These are phyloP conservation scores for Scolecobasidium constrictum DNA, from an alignment of 2,329 filamentous ascomycete genomes.

Conservation along the genomic window DNA sequence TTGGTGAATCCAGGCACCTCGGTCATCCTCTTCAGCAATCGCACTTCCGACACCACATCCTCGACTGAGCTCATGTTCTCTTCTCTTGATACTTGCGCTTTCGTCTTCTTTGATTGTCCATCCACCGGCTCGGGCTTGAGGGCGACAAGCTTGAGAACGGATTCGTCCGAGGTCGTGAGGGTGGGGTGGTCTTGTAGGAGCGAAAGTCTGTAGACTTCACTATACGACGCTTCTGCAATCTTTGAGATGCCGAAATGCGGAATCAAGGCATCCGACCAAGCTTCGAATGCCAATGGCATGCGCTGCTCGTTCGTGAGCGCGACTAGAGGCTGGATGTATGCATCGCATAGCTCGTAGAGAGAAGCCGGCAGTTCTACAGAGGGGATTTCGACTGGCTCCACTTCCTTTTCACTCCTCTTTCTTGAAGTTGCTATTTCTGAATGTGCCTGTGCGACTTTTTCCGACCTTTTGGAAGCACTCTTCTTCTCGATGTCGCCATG, in stretches of 20 bases:
- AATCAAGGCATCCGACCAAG: conserved; percentile 4
- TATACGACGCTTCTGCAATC: conserved; percentile 55
- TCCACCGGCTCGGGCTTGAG: conserved; percentile 19
- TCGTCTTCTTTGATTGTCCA: conserved; percentile 19
- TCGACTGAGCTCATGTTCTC: conserved; percentile 32
- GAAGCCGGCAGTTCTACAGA: not conserved
- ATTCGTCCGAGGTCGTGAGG: conserved; percentile 26
- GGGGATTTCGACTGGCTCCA: no score
- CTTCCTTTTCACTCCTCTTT: no score
- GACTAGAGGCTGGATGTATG: conserved; percentile 6
- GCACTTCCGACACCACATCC: conserved; percentile 36
- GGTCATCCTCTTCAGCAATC: conserved; percentile 46
- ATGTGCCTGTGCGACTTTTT: no score
- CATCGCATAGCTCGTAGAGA: conserved; percentile 1
- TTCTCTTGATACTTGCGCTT: conserved; percentile 27
- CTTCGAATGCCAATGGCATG: conserved; percentile 1
- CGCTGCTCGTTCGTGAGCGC: conserved; percentile 2
- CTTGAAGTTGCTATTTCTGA: no score
- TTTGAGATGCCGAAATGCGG: conserved; percentile 41
- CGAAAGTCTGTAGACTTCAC: conserved; percentile 51
- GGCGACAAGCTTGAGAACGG: conserved; percentile 37
- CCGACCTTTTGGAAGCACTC: no score
- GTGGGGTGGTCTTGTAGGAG: conserved; percentile 18
- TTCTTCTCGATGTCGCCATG: not conserved
- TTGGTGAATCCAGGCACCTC: conserved; percentile 52